These are phyloP conservation scores for Coemansia sp. DNA, from an alignment of 371 early-diverging fungal genomes.

Conservation along the genomic window DNA sequence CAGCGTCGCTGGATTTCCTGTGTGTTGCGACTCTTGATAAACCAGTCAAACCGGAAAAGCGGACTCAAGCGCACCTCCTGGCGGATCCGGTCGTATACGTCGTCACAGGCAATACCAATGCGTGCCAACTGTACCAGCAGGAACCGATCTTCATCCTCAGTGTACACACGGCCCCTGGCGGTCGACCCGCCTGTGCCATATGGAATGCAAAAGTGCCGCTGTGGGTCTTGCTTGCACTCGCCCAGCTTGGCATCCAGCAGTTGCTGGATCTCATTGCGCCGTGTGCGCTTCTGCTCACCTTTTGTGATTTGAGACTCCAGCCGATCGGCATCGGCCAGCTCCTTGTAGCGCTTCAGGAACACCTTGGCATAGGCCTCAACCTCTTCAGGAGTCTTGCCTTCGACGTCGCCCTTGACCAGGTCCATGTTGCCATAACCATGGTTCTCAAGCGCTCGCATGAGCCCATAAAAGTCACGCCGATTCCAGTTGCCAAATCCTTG, in stretches of 20 bases:
- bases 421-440: constrained; percentile 77
- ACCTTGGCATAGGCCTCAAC: constrained; percentile 77
- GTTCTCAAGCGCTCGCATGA: constrained; percentile 87
- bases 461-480: constrained; percentile 87
- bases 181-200: constrained; percentile 61
- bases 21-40: constrained; percentile 89
- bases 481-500: constrained; percentile 93
- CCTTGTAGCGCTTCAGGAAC: constrained; percentile 86
- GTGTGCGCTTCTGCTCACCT: constrained; percentile 79
- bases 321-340: constrained; percentile 69
- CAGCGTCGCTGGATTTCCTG: constrained; percentile 78
- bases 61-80: constrained; percentile 80
- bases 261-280: constrained; percentile 78
- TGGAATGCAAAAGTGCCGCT: constrained; percentile 82
- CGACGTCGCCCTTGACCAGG: constrained; percentile 79
- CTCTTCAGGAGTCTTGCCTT: constrained; percentile 86
- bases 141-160: constrained; percentile 96
- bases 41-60: constrained; percentile 96
- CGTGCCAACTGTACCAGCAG: constrained; percentile 84
- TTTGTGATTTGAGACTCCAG: constrained; percentile 83
- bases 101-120: constrained; percentile 86
- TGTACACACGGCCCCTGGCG: constrained; percentile 85
- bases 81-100: constrained; percentile 87
- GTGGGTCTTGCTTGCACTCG: constrained; percentile 64
- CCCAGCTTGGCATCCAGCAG: constrained; percentile 64